Evolutionary conservation across 2,329 filamentous ascomycete genomes (phyloP), one percentile per base, ranked within the genome.

Genomic region (Diplodia mutila): DNA sequence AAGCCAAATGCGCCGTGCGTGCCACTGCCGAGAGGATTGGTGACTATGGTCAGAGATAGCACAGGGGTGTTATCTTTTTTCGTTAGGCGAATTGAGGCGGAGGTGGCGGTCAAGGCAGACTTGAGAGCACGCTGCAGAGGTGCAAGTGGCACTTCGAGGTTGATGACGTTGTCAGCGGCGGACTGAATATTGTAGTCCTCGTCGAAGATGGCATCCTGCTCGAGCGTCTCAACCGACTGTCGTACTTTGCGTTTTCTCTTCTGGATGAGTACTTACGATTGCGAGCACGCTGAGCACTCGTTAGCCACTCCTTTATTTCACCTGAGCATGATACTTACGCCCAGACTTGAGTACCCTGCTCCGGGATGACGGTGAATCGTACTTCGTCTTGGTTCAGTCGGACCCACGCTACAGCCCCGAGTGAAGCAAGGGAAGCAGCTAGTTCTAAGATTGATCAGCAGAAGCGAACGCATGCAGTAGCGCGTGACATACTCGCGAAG

Each of bases 341-440:
- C 95, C 95, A 99, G 66, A 98, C 94, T 84, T 98, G 94, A 9
- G 93, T 96, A 69, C 95, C 94, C 75, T 92, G 90, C 77, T 97
- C 93, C 0, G 95, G 94, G 70, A 98, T 94, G 74, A 98, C 92
- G 69, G 95, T 98, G 81, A 99, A 97, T 73, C 94, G 93, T 67
- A 94, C 90, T 66, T 90, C 90, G 68, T 94, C 90, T 80, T 96
- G 88, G 80, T 94, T 92, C 39, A 99, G 87, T 71, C 93, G 91
- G 70, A 97, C 85, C 93, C 94, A 97, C 54, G 92, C 93, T 70
- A 96, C 90, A 79, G 94, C 93, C 72, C 93, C 92, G 21, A 90
- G 80, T 16, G 87, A 88, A 32, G 86, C 83, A 64, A 90, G 82
- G 5, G 88, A 89, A 16, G 86, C 86, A 14, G 85, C 87, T 70